Conservation (phyloP, 164 flowering plant species). For the Protea cynaroides region DNA sequence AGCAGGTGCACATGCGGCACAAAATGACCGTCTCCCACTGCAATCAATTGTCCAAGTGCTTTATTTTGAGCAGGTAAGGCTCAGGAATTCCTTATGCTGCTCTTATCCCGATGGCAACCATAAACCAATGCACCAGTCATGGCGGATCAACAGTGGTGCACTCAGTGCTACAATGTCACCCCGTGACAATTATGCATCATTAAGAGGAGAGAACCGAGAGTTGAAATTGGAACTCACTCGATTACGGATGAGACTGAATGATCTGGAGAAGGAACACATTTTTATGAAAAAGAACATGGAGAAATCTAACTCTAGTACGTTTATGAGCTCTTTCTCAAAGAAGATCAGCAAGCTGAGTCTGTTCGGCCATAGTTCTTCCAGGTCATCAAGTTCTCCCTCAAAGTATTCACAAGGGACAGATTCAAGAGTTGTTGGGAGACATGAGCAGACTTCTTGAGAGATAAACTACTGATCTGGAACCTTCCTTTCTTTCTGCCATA, state of each 20-base stretch:
- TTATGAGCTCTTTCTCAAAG: conserved; percentile 70
- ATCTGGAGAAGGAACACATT: conserved; percentile 87
- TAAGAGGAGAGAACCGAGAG: conserved; percentile 87
- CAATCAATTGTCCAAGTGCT: conserved; percentile 93
- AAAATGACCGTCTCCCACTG: conserved; percentile 91
- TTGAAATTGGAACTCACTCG: conserved; percentile 89
- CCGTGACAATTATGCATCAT: conserved; percentile 88
- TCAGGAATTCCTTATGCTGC: conserved; percentile 62
- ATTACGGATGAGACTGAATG: conserved; percentile 81
- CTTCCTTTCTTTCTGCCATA: neutral
- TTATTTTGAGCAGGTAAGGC: conserved; percentile 84
- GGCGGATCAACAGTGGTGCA: conserved; percentile 89
- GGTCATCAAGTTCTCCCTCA: conserved; percentile 82
- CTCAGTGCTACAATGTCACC: conserved; percentile 93
- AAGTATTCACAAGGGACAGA: conserved; percentile 63
- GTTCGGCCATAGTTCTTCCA: conserved; percentile 63
- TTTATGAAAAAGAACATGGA: conserved; percentile 81
- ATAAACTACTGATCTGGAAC: neutral
- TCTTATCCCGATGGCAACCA: conserved; percentile 57
- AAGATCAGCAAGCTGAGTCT: conserved; percentile 63
- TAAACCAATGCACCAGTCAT: conserved; percentile 64
- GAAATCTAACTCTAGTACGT: conserved; percentile 62
- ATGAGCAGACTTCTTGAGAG: neutral
- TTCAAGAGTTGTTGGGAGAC: conserved; percentile 14
- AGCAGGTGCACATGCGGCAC: conserved; percentile 96